These are phyloP conservation scores for Lipomyces starkeyi DNA, from an alignment of 805 yeast genomes.

Conservation along the genomic window DNA sequence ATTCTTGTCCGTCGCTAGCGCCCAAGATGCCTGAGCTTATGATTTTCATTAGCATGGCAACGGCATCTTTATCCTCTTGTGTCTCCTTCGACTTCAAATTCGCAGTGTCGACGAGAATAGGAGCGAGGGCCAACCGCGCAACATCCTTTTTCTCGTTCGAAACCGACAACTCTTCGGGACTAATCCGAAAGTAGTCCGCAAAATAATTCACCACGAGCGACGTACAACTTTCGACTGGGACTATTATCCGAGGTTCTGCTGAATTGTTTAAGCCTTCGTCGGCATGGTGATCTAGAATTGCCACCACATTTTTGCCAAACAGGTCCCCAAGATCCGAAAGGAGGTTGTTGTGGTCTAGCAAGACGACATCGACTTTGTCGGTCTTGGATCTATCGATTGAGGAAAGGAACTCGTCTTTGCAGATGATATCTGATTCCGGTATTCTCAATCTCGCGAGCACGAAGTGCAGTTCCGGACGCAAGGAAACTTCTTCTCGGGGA, in stretches of 20 bases:
- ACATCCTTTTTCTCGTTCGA: constrained; percentile 38
- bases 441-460: constrained; percentile 59
- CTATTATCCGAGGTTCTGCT: constrained; percentile 63
- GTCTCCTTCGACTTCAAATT: constrained; percentile 62
- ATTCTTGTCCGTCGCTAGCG: constrained; percentile 3
- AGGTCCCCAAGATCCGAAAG: constrained; percentile 54
- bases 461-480: constrained; percentile 73
- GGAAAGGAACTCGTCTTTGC: constrained; percentile 66
- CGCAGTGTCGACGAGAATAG: constrained; percentile 77
- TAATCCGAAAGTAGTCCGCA: constrained; percentile 43
- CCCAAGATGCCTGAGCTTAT: not conserved
- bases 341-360: constrained; percentile 84
- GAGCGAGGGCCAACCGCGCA: constrained; percentile 62
- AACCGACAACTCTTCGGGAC: constrained; percentile 4
- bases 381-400: constrained; percentile 24
- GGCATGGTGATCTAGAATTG: constrained; percentile 87
- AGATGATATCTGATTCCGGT: constrained; percentile 58
- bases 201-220: constrained; percentile 73
- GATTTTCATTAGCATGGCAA: constrained; percentile 47
- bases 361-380: constrained; percentile 51
- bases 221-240: constrained; percentile 77
- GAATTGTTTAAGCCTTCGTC: constrained; percentile 62
- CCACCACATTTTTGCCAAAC: constrained; percentile 53
- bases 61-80: constrained; percentile 58
- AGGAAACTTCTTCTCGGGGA: constrained; percentile 63